Percentiles rank a stretch among this genome's conserved stretches.
These are phyloP conservation scores for Xylaria venustula DNA, from an alignment of 495 filamentous ascomycete genomes.

Conservation along the genomic window DNA sequence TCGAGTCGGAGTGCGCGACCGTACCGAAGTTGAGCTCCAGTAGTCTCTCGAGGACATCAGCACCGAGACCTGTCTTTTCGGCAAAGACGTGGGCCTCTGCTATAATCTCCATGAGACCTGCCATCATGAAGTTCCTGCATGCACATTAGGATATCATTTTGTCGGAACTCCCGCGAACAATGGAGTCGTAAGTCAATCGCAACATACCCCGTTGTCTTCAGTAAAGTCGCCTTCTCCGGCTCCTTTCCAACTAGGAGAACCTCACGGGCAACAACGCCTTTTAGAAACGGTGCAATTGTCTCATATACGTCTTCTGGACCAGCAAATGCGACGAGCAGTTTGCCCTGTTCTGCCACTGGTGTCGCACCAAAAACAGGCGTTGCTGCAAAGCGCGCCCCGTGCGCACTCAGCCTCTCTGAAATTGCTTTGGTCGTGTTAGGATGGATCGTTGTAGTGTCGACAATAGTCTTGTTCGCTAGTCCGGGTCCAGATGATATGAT, in stretches of 20 bases:
- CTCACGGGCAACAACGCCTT: slow-evolving; percentile 34
- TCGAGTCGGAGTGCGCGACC: slow-evolving; percentile 51
- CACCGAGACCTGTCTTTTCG: slow-evolving; percentile 52
- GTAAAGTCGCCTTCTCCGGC: slow-evolving; percentile 16
- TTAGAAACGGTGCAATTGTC: slow-evolving; percentile 31
- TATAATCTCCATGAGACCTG: slow-evolving; percentile 42
- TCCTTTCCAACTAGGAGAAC: slow-evolving; percentile 34
- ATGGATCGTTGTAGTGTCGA: slow-evolving; percentile 43
- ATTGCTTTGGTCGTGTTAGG: slow-evolving; percentile 33
- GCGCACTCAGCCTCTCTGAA: slow-evolving; percentile 15
- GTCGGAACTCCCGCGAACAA: too few relatives aligned
- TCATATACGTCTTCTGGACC: slow-evolving; percentile 29
- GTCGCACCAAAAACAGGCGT: slow-evolving; percentile 42
- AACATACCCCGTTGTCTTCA: slow-evolving; percentile 12
- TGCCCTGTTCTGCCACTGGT: slow-evolving; percentile 34
- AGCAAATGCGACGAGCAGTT: slow-evolving; percentile 35
- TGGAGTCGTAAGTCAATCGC: too few relatives aligned
- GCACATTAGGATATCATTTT: neutral
- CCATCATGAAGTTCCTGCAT: slow-evolving; percentile 12
- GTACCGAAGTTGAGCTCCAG: slow-evolving; percentile 54
- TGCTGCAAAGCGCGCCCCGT: slow-evolving; percentile 29
- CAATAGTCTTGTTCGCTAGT: slow-evolving; percentile 33
- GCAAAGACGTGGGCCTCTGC: slow-evolving; percentile 58
- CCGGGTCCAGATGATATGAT: slow-evolving; percentile 18
- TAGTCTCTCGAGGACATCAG: slow-evolving; percentile 48